Conservation (phyloP, 2,329 filamentous ascomycete genomes). For the Pestalotiopsis sp. region DNA sequence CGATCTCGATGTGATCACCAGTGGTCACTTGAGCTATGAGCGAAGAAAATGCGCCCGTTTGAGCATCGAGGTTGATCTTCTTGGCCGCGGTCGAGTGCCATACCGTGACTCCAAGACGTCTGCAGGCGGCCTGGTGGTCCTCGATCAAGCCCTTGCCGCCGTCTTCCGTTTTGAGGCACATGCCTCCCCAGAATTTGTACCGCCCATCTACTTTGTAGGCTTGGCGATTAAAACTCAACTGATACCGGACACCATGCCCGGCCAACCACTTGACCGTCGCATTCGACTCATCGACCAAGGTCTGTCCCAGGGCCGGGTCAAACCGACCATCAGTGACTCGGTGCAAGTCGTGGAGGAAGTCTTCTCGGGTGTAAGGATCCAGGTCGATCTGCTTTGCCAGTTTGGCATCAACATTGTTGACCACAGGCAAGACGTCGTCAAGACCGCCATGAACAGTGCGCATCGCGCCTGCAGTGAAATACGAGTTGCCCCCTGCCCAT, state of each 20-base stretch:
- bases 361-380: constrained; percentile 52
- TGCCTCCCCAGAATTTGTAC: constrained; percentile 68
- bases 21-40: neutral
- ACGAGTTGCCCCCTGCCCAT: constrained; percentile 66
- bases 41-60: constrained; percentile 2
- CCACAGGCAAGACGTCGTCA: constrained; percentile 58
- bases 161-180: constrained; percentile 54
- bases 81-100: constrained; percentile 49
- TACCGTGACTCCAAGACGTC: constrained; percentile 43
- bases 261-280: constrained; percentile 57
- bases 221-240: constrained; percentile 66
- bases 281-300: constrained; percentile 55
- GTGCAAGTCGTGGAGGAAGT: constrained; percentile 59
- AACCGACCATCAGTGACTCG: constrained; percentile 58
- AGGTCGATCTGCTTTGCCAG: constrained; percentile 58
- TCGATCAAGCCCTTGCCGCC: constrained; percentile 47
- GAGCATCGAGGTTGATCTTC: constrained; percentile 35
- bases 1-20: constrained; percentile 3
- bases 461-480: constrained; percentile 68
- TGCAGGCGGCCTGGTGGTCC: constrained; percentile 48
- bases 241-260: constrained; percentile 56
- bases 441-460: constrained; percentile 59
- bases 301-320: constrained; percentile 48
- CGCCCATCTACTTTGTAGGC: constrained; percentile 64
- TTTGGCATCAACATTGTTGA: constrained; percentile 57